Base-by-base conservation (phyloP, 768 basidiomycete genomes). In the Trametes maxima region DNA sequence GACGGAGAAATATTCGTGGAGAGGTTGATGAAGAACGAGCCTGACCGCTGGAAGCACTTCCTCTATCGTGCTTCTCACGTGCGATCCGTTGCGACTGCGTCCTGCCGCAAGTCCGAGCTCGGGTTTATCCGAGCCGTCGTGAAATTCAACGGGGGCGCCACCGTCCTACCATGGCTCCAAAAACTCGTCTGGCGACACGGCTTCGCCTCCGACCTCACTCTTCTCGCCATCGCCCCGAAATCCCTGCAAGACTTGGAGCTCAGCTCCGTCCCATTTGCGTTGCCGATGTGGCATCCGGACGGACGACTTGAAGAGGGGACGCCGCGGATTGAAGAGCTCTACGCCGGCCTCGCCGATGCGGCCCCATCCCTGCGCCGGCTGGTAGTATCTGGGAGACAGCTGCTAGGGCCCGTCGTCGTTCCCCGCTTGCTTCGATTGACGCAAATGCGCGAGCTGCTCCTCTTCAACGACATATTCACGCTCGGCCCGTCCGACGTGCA, bases 1-100 rank as follows among this genome's bases (percentile, higher is more conserved):
- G 57, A 63, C 6, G 12, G 52, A 13, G 56, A 58, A 14, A 53
- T 45, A 5, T 63, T 63, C 25, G 62, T 63, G 14, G 58, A 54
- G 13, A 37, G 54, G 7, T 7, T 54, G 5, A 21, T 40, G 5
- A 14, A 14, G n/a, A 46, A 33, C 7, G 51, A 63, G n/a, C 52
- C 56, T 11, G 46, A 36, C 7, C 37, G 25, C 5, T 63, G 62
- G 62, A 22, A 54, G 24, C 47, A 24, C 16, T 63, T 63, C 42
- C 57, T 57, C 17, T 36, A 43, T 2, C 47, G 50, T 5, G 62
- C 62, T 3, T 54, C 56, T 4, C 55, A 58, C 17, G 57, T 63
- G 3, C 57, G 62, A 37, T 45, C 49, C 22, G 39, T 58, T 22
- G 54, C 21, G 17, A 52, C 21, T 2, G 52, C 52, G 1, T 53